These are phyloP conservation scores for Saccharomycopsis phalli DNA, from an alignment of 1,139 yeast genomes.

Conservation along the genomic window DNA sequence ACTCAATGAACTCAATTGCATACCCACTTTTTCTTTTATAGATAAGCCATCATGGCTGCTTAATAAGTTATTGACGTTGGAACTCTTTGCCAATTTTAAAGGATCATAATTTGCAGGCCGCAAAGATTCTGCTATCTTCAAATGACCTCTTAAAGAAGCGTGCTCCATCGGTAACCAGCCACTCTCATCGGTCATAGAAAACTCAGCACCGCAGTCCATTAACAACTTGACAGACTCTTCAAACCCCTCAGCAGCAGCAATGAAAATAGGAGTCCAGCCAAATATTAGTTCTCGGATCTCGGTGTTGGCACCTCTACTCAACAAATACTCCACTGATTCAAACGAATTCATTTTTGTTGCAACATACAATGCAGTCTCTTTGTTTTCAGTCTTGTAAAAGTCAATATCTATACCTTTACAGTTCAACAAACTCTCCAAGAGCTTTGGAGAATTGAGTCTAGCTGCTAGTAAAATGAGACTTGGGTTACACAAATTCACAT, in stretches of 20 bases:
- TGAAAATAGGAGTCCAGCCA: conserved; percentile 94
- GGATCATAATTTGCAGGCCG: conserved; percentile 32
- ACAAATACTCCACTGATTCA: conserved; percentile 46
- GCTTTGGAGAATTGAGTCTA: conserved; percentile 50
- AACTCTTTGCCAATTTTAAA: conserved; percentile 14
- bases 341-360: conserved; percentile 60
- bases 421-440: conserved; percentile 46
- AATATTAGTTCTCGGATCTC: conserved; percentile 72
- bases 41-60: conserved; percentile 5
- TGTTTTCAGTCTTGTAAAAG: conserved; percentile 49
- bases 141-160: conserved; percentile 85
- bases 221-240: conserved; percentile 48
- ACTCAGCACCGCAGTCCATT: conserved; percentile 44
- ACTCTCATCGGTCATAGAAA: conserved; percentile 60
- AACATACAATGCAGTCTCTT: conserved; percentile 76
- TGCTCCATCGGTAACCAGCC: conserved; percentile 99
- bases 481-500: conserved; percentile 35
- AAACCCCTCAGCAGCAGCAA: conserved; percentile 84
- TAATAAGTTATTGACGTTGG: conserved; percentile 13
- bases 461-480: conserved; percentile 62
- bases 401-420: conserved; percentile 58
- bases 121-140: conserved; percentile 56
- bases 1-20: conserved; percentile 14
- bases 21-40: conserved; percentile 1
- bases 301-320: conserved; percentile 55